These are phyloP conservation scores for Candida anglica DNA, from an alignment of 805 yeast genomes.

Conservation along the genomic window DNA sequence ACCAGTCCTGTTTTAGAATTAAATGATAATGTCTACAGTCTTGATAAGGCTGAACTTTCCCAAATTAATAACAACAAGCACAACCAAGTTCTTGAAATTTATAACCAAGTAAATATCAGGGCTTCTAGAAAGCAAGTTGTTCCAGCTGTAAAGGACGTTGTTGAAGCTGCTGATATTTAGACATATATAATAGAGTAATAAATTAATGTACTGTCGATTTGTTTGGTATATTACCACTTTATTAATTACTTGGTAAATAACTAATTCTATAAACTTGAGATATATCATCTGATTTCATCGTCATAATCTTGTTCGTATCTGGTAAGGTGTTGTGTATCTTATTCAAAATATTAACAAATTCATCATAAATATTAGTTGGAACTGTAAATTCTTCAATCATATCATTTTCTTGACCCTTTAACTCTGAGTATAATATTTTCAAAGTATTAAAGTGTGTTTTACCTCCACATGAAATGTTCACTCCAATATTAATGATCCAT, in stretches of 20 bases:
- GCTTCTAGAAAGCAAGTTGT: constrained; percentile 89
- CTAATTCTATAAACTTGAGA: constrained; percentile 16
- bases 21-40: constrained; percentile 19
- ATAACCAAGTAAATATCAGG: constrained; percentile 45
- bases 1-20: constrained; percentile 20
- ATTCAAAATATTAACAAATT: constrained; percentile 12
- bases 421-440: constrained; percentile 23
- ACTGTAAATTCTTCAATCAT: constrained; percentile 12
- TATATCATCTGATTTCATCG: constrained; percentile 10
- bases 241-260: constrained; percentile 13
- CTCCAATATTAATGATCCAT: constrained; percentile 37
- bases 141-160: constrained; percentile 45
- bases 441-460: constrained; percentile 16
- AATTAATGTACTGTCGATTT: background rate
- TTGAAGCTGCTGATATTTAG: constrained; percentile 13
- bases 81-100: constrained; percentile 20
- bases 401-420: constrained; percentile 9
- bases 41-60: constrained; percentile 7
- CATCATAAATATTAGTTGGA: constrained; percentile 11
- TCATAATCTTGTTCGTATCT: constrained; percentile 7
- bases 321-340: constrained; percentile 17
- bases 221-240: background rate
- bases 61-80: background rate
- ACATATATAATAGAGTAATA: background rate
- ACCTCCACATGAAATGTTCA: constrained; percentile 20